Percentiles rank a stretch among this genome's conserved stretches.
These are phyloP conservation scores for Aspergillus fumigatiaffinis DNA, from an alignment of 2,329 filamentous ascomycete species.

Conservation along the genomic window DNA sequence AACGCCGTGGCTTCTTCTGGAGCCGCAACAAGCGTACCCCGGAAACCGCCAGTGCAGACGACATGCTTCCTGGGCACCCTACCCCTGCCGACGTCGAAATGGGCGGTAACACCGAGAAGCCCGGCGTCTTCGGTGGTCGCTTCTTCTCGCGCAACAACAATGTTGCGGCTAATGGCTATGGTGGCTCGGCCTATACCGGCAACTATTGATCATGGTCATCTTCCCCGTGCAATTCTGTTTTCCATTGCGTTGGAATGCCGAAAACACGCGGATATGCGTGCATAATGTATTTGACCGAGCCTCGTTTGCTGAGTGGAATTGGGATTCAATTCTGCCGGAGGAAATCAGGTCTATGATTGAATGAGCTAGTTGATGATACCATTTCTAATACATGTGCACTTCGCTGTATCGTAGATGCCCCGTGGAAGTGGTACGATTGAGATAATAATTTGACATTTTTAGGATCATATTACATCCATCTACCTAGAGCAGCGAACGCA, in stretches of 20 bases:
- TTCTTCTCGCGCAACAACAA: conserved; percentile 23
- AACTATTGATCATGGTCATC: conserved; percentile 18
- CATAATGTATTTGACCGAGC: not conserved
- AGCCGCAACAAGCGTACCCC: conserved; percentile 43
- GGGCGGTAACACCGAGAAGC: conserved; percentile 16
- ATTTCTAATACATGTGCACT: not conserved
- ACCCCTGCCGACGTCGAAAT: conserved; percentile 38
- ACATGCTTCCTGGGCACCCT: conserved; percentile 37
- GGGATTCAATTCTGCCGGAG: not conserved
- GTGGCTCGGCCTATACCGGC: conserved; percentile 30
- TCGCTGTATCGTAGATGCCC: not conserved
- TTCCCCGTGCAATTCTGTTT: not conserved
- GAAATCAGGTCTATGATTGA: conserved; percentile 1
- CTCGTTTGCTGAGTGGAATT: not conserved
- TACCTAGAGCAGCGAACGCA: not conserved
- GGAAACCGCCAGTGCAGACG: conserved; percentile 27
- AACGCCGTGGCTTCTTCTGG: conserved; percentile 36
- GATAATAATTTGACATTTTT: too few relatives aligned
- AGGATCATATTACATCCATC: not conserved
- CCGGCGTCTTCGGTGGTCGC: conserved; percentile 12
- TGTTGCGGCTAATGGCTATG: conserved; percentile 12
- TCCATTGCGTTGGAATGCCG: not conserved
- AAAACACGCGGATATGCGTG: not conserved
- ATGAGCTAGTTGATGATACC: conserved; percentile 4
- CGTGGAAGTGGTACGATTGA: not conserved